Evolutionary conservation across 2,329 filamentous ascomycete genomes (phyloP), one percentile per base, ranked within the genome.

Genomic region (Paecilomyces niveus): DNA sequence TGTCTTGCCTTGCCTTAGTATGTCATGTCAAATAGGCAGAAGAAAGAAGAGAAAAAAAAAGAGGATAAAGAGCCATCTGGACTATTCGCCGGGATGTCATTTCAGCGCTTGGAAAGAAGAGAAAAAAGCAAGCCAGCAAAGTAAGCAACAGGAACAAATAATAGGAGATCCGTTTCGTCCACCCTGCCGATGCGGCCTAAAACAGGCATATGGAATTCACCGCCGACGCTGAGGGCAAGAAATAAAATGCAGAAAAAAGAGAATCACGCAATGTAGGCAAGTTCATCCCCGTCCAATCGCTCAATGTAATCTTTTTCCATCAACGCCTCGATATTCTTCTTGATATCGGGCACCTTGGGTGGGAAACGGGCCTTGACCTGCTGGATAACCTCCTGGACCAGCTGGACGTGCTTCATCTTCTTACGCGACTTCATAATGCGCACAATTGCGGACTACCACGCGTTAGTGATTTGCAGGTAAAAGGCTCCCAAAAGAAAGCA

Each of bases 361-460:
- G 92, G 87, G 76, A 99, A 99, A 49, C 94, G 90, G 50, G 86
- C 87, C 73, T 89, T 90, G 74, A 99, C 97, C 76, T 97, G 94
- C 70, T 88, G 89, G 74, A 99, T 97, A 24, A 92, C 95, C 78
- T 99, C 94, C 70, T 90, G 88, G 57, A 99, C 92, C 11, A 99
- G 87, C 71, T 94, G 89, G 61, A 88, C 87, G 78, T 99, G 93
- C 85, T 97, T 97, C 90, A 97, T 95, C 79, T 89, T 90, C 86
- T 99, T 97, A 61, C 94, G 89, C 3, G 93, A 95, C 81, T 99
- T 99, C 94, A 99, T 99, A 80, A 99, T 97, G 70, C 94, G 90
- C 58, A 99, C 94, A 74, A 99, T 97, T 24, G 93, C 92, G 62
- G 94, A 97, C 93, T 99, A 55, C 3, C 59, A 24, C 24, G 22